A percentile compares a stretch with the other conserved stretches of the same genome.
Evolutionary conservation across 345 rosid species (phyloP).

Genomic region (Tarenaya hassleriana): DNA sequence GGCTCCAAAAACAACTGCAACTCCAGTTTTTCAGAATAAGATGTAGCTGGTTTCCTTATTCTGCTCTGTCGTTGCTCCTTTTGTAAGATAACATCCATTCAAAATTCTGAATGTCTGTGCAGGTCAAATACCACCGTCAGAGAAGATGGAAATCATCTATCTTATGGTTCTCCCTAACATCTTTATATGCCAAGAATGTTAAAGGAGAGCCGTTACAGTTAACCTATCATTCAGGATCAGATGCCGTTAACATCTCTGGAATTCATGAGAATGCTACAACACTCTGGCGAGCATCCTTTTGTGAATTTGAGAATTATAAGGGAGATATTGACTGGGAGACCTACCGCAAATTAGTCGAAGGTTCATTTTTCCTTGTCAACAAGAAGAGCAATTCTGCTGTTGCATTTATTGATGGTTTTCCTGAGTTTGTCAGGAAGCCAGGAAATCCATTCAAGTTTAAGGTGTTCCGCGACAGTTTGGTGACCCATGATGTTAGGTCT

Average conservation of each 20-base stretch:
- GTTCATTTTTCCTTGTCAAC: slow-evolving; percentile 66
- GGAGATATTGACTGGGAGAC: slow-evolving; percentile 61
- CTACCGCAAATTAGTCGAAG: slow-evolving; percentile 47
- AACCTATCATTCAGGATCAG: slow-evolving; percentile 54
- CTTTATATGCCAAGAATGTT: slow-evolving; percentile 62
- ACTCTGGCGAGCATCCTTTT: slow-evolving; percentile 55
- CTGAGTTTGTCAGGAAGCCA: slow-evolving; percentile 83
- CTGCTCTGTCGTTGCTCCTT: background rate
- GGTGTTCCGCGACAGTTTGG: slow-evolving; percentile 41
- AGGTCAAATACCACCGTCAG: slow-evolving; percentile 71
- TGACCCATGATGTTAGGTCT: slow-evolving; percentile 28
- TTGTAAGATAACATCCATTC: slow-evolving; percentile 13
- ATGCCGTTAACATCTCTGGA: slow-evolving; percentile 64
- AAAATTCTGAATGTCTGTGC: slow-evolving; percentile 20
- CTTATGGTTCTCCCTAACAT: slow-evolving; percentile 79
- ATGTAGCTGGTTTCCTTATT: slow-evolving; percentile 10
- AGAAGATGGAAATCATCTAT: slow-evolving; percentile 62
- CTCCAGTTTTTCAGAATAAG: slow-evolving; percentile 3
- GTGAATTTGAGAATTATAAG: slow-evolving; percentile 46
- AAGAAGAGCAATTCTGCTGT: slow-evolving; percentile 75
- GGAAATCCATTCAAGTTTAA: slow-evolving; percentile 91
- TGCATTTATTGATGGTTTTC: slow-evolving; percentile 67
- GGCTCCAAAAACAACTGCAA: background rate
- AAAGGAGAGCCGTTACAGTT: slow-evolving; percentile 66
- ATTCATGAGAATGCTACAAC: slow-evolving; percentile 44